Conservation (phyloP, 2,329 filamentous ascomycete species). For the Fusarium pseudoanthophilum region DNA sequence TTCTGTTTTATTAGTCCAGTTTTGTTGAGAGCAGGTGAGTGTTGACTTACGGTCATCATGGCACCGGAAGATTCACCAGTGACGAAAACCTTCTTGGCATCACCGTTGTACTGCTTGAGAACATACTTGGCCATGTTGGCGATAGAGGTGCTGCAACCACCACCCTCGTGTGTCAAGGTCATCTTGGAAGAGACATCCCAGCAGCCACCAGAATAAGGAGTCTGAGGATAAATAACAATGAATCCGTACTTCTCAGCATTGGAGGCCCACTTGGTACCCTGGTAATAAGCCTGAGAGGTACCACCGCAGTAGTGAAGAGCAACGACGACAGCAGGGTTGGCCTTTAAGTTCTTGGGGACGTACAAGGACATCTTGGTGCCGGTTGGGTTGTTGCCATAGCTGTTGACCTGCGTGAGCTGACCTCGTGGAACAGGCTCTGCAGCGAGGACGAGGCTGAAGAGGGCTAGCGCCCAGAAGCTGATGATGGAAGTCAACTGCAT, state of each 20-base stretch:
- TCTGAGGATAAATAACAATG: slow-evolving; percentile 20
- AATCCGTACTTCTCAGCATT: slow-evolving; percentile 22
- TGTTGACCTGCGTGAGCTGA: not conserved
- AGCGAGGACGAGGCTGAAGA: slow-evolving; percentile 5
- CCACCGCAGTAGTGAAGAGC: slow-evolving; percentile 14
- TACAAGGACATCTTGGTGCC: slow-evolving; percentile 20
- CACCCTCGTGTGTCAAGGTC: slow-evolving; percentile 12
- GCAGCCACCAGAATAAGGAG: slow-evolving; percentile 15
- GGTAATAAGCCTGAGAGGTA: not conserved
- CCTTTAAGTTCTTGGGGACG: slow-evolving; percentile 11
- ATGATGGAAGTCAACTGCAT: slow-evolving; percentile 22
- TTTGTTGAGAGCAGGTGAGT: too few relatives aligned
- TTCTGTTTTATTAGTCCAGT: not conserved
- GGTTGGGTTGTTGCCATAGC: slow-evolving; percentile 16
- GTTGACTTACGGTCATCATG: slow-evolving; percentile 19
- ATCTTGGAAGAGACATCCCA: slow-evolving; percentile 23
- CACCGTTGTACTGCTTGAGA: slow-evolving; percentile 12
- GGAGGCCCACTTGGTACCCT: slow-evolving; percentile 12
- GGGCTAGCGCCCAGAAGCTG: slow-evolving; percentile 12
- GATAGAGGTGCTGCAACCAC: slow-evolving; percentile 5
- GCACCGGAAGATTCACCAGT: slow-evolving; percentile 21
- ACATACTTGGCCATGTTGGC: slow-evolving; percentile 23
- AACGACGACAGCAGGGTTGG: slow-evolving; percentile 19
- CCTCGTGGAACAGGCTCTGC: slow-evolving; percentile 9
- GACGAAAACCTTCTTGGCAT: slow-evolving; percentile 15